Evolutionary conservation across 2,329 filamentous ascomycete species (phyloP), one percentile per base, ranked within the genome.

Genomic region (Nigrospora oryzae): DNA sequence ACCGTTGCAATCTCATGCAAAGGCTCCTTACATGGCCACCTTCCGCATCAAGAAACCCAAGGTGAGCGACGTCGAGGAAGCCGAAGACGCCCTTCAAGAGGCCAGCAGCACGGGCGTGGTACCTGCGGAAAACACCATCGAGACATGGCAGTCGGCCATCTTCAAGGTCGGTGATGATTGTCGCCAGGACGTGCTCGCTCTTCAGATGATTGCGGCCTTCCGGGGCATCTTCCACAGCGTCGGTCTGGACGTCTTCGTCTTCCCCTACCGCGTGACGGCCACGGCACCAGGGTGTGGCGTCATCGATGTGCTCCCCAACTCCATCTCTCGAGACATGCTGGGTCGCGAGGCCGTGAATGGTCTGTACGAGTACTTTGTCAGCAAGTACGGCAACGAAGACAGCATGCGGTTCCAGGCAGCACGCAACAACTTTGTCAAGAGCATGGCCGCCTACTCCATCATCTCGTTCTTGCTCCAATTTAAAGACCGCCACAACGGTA

Each of bases 151-250:
- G 64, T 95, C 89, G 2, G 93, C 91, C 46, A 99, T 99, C 59
- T 99, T 99, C 81, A 99, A 99, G 64, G 94, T 99, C 40, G 93
- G 93, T 50, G 93, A 99, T 62, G 93, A 99, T 64, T 97, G 93
- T 62, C 85, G 93, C 42, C 93, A 99, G 67, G 94, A 99, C 57
- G 86, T 99, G 43, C 74, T 99, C 48, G 93, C 93, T 2, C 72
- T 99, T 49, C 93, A 98, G 65, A 94, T 99, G 85, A 96, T 99
- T 62, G 84, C 93, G 1, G 89, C 90, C 1, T 99, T 98, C 74
- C 84, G 93, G 19, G 90, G 90, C 51, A 98, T 99, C 57, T 98
- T 97, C 74, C 86, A 95, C 63, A 85, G 81, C 52, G 87, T 97
- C 36, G 94, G 94, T 0, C 77, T 99, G 11, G 93, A 98, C 58